Evolutionary conservation across 2,329 filamentous ascomycete species (phyloP).

Genomic region (Fusarium drepaniforme): DNA sequence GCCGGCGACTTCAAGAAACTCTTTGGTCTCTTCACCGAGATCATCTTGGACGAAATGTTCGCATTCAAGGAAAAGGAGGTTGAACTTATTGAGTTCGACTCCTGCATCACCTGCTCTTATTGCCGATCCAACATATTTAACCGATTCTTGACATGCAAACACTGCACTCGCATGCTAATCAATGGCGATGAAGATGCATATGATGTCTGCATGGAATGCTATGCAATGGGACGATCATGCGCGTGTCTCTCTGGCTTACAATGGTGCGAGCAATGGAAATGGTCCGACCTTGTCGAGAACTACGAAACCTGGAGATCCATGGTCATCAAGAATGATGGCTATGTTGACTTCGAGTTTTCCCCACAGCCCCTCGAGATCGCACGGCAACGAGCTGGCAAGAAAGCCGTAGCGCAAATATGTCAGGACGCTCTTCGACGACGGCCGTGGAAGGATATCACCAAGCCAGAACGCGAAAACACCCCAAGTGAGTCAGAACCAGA

Average conservation of each 20-base stretch:
- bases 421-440: slow-evolving; percentile 86
- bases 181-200: slow-evolving; percentile 85
- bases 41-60: slow-evolving; percentile 90
- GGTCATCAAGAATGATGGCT: slow-evolving; percentile 80
- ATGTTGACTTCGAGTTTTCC: slow-evolving; percentile 72
- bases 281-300: slow-evolving; percentile 80
- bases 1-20: slow-evolving; percentile 85
- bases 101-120: slow-evolving; percentile 94
- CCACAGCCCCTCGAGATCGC: slow-evolving; percentile 80
- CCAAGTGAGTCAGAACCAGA: slow-evolving; percentile 66
- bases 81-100: slow-evolving; percentile 86
- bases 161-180: slow-evolving; percentile 77
- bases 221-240: slow-evolving; percentile 96
- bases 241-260: slow-evolving; percentile 85
- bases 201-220: slow-evolving; percentile 98
- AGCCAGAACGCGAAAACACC: slow-evolving; percentile 63
- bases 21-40: slow-evolving; percentile 80
- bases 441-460: slow-evolving; percentile 86
- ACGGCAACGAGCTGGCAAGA: slow-evolving; percentile 75
- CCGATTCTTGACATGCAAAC: slow-evolving; percentile 91
- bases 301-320: slow-evolving; percentile 88
- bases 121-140: slow-evolving; percentile 98
- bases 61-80: slow-evolving; percentile 76
- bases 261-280: slow-evolving; percentile 95
- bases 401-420: slow-evolving; percentile 91